A percentile compares a stretch with the other conserved stretches of the same genome.
These are phyloP conservation scores for Pouteria campechiana DNA, from an alignment of 179 eudicot species.

Conservation along the genomic window DNA sequence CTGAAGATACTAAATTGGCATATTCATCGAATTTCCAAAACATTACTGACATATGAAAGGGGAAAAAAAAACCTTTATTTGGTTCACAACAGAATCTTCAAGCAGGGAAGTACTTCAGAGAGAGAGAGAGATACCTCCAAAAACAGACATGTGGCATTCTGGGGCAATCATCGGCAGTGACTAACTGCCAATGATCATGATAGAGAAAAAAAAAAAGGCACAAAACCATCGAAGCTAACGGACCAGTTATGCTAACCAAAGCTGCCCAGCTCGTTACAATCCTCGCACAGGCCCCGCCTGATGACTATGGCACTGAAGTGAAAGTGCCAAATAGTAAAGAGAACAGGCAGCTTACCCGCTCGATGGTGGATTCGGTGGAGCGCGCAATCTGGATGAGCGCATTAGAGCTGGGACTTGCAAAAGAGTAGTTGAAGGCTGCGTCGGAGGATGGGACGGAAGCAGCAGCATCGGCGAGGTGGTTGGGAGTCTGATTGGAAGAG, in stretches of 20 bases:
- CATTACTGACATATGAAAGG: no score
- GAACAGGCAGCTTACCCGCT: conserved; percentile 30
- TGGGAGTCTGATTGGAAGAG: not conserved
- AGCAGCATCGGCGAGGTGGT: conserved; percentile 8
- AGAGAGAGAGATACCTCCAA: no score
- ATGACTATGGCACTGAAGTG: not conserved
- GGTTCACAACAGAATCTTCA: no score
- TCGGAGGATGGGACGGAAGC: conserved; percentile 9
- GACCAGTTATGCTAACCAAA: no score
- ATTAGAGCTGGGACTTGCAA: conserved; percentile 25
- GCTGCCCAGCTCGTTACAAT: no score
- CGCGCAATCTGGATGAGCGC: conserved; percentile 20
- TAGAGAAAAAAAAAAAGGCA: not conserved
- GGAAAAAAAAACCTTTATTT: no score
- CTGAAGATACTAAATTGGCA: no score
- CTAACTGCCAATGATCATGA: not conserved
- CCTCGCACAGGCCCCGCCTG: not conserved
- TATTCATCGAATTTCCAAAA: no score
- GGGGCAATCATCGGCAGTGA: no score
- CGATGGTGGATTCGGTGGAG: conserved; percentile 55
- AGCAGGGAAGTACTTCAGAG: no score
- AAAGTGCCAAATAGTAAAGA: not conserved
- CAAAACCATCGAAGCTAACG: not conserved
- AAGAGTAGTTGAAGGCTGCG: conserved; percentile 13
- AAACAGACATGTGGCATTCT: no score